A percentile compares a stretch with the other conserved stretches of the same genome.
These are phyloP conservation scores for Taphrina pruni DNA, from an alignment of 1,139 yeast species.

Conservation along the genomic window DNA sequence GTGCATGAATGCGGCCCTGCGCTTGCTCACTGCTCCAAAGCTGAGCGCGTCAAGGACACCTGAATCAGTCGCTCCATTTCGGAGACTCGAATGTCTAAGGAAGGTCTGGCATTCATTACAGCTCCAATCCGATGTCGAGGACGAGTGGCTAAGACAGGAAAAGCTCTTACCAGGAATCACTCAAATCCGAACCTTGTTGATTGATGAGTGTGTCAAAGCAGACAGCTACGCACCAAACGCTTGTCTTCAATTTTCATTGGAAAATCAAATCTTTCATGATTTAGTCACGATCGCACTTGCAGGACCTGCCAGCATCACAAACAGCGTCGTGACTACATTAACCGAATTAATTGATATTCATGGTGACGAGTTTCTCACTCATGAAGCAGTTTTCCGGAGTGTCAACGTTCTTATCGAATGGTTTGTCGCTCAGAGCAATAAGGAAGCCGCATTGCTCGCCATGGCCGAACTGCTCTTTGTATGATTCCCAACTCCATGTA, in stretches of 20 bases:
- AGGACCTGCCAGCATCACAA: slow-evolving; percentile 12
- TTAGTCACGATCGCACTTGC: slow-evolving; percentile 15
- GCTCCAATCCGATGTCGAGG: neutral
- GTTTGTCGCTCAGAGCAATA: neutral
- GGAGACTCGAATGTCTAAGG: slow-evolving; percentile 3
- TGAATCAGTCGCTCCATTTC: neutral
- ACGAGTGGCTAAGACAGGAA: slow-evolving; percentile 11
- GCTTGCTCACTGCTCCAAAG: neutral
- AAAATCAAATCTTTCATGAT: slow-evolving; percentile 16
- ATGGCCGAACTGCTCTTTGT: slow-evolving; percentile 1
- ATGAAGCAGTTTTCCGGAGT: slow-evolving; percentile 19
- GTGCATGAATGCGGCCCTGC: slow-evolving; percentile 4
- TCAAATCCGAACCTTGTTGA: neutral
- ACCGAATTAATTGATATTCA: slow-evolving; percentile 16
- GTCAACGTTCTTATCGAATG: slow-evolving; percentile 8
- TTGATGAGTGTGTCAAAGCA: slow-evolving; percentile 14
- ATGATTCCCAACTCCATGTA: neutral
- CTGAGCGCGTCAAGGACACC: neutral
- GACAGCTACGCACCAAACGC: neutral
- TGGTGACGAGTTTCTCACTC: slow-evolving; percentile 26
- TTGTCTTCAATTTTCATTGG: slow-evolving; percentile 20
- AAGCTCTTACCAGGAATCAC: slow-evolving; percentile 7
- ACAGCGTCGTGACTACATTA: neutral
- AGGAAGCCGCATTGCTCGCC: neutral
- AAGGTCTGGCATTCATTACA: slow-evolving; percentile 22